phyloP scores from a whole-genome alignment of 805 yeast species.

The Starmerella roubikii region DNA sequence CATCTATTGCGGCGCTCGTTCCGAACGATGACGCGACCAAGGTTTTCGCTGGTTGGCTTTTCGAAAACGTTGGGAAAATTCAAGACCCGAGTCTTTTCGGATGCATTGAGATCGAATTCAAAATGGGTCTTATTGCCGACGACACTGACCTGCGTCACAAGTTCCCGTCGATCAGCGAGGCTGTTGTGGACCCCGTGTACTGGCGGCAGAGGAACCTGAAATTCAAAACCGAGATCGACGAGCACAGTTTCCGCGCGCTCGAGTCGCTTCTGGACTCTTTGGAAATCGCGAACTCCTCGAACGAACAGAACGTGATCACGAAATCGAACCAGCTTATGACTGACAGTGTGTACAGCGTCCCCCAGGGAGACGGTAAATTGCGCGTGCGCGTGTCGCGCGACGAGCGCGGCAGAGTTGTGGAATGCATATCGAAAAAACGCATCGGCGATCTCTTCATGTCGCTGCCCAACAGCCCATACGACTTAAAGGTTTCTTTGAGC shows the following conservation, averaged over 20 bases:
- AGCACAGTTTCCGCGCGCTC: conserved; percentile 19
- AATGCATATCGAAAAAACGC: conserved; percentile 59
- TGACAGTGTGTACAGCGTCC: conserved; percentile 14
- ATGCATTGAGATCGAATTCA: conserved; percentile 35
- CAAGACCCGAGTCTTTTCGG: conserved; percentile 17
- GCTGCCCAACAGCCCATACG: conserved; percentile 66
- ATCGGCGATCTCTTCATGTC: conserved; percentile 58
- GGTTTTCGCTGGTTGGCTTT: conserved; percentile 78
- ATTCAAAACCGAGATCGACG: conserved; percentile 22
- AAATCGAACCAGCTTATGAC: conserved; percentile 6
- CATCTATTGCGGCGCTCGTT: conserved; percentile 57
- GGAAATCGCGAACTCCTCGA: conserved; percentile 9
- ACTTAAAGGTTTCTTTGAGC: conserved; percentile 60
- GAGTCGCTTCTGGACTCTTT: conserved; percentile 17
- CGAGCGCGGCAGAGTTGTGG: conserved; percentile 29
- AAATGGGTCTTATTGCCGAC: conserved; percentile 25
- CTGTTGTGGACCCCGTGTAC: conserved; percentile 23
- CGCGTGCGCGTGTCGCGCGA: conserved; percentile 23
- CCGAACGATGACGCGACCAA: conserved; percentile 73
- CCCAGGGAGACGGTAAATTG: neutral
- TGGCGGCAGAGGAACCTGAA: conserved; percentile 17
- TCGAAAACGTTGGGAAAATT: conserved; percentile 47
- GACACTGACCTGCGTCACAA: conserved; percentile 21
- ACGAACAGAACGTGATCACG: conserved; percentile 6
- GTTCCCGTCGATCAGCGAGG: conserved; percentile 26